phyloP scores from a whole-genome alignment of 2,329 filamentous ascomycete genomes.

The Nigrospora sphaerica region DNA sequence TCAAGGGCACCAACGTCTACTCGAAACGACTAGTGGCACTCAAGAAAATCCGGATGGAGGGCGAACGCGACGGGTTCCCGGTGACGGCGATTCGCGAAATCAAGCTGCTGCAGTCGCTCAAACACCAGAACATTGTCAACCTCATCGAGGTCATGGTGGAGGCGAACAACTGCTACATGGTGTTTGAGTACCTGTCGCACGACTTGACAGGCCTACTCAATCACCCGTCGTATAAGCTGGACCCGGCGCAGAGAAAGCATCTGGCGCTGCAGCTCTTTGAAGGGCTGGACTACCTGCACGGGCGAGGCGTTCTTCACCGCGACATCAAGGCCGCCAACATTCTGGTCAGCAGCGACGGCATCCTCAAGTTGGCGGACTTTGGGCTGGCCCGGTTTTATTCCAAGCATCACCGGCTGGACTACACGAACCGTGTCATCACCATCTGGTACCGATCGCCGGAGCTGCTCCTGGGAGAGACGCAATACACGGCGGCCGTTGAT shows the following conservation, averaged over 20 bases:
- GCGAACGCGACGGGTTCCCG: constrained; percentile 83
- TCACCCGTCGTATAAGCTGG: constrained; percentile 83
- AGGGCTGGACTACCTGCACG: constrained; percentile 87
- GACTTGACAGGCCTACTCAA: constrained; percentile 93
- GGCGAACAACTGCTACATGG: constrained; percentile 98
- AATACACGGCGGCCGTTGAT: constrained; percentile 84
- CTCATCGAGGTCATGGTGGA: constrained; percentile 95
- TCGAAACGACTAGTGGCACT: constrained; percentile 76
- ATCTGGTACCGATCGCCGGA: constrained; percentile 97
- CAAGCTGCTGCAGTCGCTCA: constrained; percentile 81
- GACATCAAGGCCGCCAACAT: constrained; percentile 99
- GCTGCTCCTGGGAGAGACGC: constrained; percentile 81
- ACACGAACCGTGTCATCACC: constrained; percentile 97
- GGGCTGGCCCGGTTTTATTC: constrained; percentile 94
- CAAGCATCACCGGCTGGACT: constrained; percentile 85
- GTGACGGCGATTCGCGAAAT: constrained; percentile 89
- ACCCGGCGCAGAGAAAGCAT: constrained; percentile 83
- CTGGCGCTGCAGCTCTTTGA: constrained; percentile 89
- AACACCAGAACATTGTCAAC: constrained; percentile 75
- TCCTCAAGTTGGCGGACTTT: constrained; percentile 92
- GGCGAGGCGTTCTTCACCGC: constrained; percentile 86
- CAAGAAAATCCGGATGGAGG: constrained; percentile 91
- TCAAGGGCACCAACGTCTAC: constrained; percentile 90
- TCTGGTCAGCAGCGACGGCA: constrained; percentile 80
- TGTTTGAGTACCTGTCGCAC: constrained; percentile 96